Percentiles rank a stretch among this genome's conserved stretches.
Conservation (phyloP, 257 asterid species). For the Solanum acaule region DNA sequence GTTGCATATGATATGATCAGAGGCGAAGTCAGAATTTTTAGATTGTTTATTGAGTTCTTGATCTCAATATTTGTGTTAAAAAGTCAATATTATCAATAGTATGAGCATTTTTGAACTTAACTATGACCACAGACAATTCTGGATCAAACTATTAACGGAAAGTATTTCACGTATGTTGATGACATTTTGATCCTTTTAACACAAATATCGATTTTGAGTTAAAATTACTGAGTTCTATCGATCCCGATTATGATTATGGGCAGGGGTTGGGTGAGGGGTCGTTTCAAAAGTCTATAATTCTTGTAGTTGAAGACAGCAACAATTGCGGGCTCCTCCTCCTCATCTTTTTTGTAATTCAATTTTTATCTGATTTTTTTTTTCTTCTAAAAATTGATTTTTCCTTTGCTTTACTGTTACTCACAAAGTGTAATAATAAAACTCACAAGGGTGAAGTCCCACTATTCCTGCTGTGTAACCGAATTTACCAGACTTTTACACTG, state of each 20-base stretch:
- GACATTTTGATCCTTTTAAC: not conserved
- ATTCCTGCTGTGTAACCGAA: not conserved
- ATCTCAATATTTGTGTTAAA: too few species aligned
- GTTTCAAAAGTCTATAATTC: conserved; percentile 6
- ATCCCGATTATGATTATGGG: not conserved
- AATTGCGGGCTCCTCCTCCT: conserved; percentile 8
- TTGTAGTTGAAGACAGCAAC: conserved; percentile 25
- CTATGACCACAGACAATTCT: too few species aligned
- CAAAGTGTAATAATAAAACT: conserved; percentile 12
- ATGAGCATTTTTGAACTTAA: not conserved
- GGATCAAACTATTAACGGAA: not conserved
- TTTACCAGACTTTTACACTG: not conserved
- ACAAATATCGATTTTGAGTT: not conserved
- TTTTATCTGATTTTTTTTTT: not conserved
- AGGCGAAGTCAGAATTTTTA: not conserved
- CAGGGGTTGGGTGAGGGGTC: conserved; percentile 26
- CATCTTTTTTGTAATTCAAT: not conserved
- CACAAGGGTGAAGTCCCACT: not conserved
- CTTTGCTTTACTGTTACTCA: conserved; percentile 56
- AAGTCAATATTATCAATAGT: not conserved
- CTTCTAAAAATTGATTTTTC: too few species aligned
- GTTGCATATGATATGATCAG: not conserved
- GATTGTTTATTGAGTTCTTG: not conserved
- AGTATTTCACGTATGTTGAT: too few species aligned
- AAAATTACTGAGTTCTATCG: not conserved